phyloP scores from a whole-genome alignment of 2,329 filamentous ascomycete species.

The Calonectria montana region DNA sequence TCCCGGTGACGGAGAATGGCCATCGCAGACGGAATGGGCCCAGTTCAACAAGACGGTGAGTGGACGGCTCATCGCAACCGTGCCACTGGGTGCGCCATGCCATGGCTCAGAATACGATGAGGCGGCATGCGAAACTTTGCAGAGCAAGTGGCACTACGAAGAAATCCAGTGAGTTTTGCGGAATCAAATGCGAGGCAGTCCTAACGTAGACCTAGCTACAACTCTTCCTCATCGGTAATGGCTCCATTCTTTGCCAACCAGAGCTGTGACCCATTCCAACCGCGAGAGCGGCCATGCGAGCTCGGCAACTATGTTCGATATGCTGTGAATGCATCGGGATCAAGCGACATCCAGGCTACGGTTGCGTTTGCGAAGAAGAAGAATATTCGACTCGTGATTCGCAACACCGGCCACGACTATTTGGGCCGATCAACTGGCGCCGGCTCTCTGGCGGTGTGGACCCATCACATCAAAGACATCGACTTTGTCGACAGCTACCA shows the following conservation, averaged over 20 bases:
- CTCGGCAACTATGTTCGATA: conserved; percentile 57
- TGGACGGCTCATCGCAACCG: not conserved
- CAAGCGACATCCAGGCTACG: conserved; percentile 45
- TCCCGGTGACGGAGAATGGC: not conserved
- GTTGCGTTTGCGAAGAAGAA: conserved; percentile 52
- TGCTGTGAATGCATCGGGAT: conserved; percentile 47
- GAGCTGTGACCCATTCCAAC: conserved; percentile 51
- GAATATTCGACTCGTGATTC: conserved; percentile 50
- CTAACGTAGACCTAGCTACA: not conserved
- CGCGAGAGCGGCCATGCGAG: conserved; percentile 52
- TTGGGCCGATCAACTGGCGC: conserved; percentile 51
- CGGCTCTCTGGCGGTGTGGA: conserved; percentile 53
- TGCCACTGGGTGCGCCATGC: conserved; percentile 52
- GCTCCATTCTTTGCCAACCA: conserved; percentile 51
- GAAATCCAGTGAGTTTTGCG: conserved; percentile 48
- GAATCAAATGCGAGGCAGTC: not conserved
- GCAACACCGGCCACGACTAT: conserved; percentile 48
- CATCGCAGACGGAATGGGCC: not conserved
- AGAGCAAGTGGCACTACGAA: conserved; percentile 47
- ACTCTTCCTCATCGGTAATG: conserved; percentile 55
- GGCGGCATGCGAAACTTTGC: conserved; percentile 53
- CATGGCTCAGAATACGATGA: conserved; percentile 60
- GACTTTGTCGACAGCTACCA: conserved; percentile 54
- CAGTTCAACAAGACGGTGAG: not conserved
- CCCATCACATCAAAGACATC: conserved; percentile 53